Evolutionary conservation across 2,329 filamentous ascomycete species (phyloP), one percentile per base, ranked within the genome.

Genomic region (Capronia americana): DNA sequence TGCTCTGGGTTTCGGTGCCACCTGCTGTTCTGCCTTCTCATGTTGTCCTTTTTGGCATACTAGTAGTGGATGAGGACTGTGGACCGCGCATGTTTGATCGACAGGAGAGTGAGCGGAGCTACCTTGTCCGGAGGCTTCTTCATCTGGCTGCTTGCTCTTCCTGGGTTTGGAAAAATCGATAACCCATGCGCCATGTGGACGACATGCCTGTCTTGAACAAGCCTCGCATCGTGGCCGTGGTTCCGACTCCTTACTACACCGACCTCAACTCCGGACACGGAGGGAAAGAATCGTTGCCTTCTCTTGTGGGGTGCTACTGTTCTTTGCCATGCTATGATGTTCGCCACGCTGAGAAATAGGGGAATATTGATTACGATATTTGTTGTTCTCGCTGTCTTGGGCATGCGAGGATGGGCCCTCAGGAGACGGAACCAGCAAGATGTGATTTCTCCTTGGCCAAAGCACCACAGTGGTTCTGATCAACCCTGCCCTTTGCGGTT

Each of bases 81-180:
- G 53, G 53, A 20, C 28, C 1, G n/a, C 10, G 30, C 30, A 30
- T 53, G 58, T 61, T 61, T 61, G 58, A 61, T 61, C 58, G 46
- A 38, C 58, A 55, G 53, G 53, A 44, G 46, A 28, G 58, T 24
- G 48, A 24, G 46, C 48, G 48, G 58, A 20, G 48, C 46, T 26
- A n/a, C 44, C 11, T 5, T 28, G 46, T 48, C 24, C 20, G 26
- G 20, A 17, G 41, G 23, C 23, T 55, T 17, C n/a, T 30, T 24
- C 17, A 12, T 30, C 28, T 7, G 53, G 28, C 53, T 20, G 53
- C 5, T 55, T n/a, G 4, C 3, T 32, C 14, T 53, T 53, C 14
- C 24, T 11, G 53, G 24, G 28, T 51, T 44, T 24, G 4, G 14
- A 7, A 24, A 32, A 60, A 34, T 60, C 57, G 44, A 60, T 51